These are phyloP conservation scores for Cymbopogon citratus DNA, from an alignment of 176 grass and related monocot species.

Conservation along the genomic window DNA sequence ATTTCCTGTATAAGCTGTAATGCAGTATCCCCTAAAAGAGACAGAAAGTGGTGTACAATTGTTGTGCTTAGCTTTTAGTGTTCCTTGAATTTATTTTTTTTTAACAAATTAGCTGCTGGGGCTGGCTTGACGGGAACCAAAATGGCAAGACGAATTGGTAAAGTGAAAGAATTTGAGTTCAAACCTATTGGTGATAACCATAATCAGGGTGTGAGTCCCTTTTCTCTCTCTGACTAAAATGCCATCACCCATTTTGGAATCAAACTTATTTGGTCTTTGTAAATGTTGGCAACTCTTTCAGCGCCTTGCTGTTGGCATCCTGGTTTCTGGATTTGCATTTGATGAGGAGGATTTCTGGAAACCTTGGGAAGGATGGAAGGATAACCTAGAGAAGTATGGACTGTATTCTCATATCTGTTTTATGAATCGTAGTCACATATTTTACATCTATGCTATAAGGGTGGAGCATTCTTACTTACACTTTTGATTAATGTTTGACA, in stretches of 20 bases:
- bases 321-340: conserved; percentile 88
- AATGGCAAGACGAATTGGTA: conserved; percentile 86
- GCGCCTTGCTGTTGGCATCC: conserved; percentile 82
- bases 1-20: background rate
- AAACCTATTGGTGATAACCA: conserved; percentile 88
- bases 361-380: conserved; percentile 91
- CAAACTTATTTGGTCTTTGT: conserved; percentile 12
- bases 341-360: conserved; percentile 76
- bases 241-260: background rate
- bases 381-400: conserved; percentile 82
- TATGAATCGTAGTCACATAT: background rate
- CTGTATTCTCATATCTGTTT: conserved; percentile 9
- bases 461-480: background rate
- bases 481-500: conserved; percentile 25
- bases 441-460: background rate
- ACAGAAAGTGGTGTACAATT: background rate
- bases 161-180: conserved; percentile 93
- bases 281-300: conserved; percentile 39
- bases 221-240: conserved; percentile 22
- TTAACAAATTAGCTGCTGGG: conserved; percentile 69
- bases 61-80: background rate
- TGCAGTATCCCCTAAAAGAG: background rate
- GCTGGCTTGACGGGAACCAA: conserved; percentile 91
- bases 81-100: conserved; percentile 22
- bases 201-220: conserved; percentile 92